Conservation (phyloP, 148 eudicot species). For the Fagopyrum homotropicum region DNA sequence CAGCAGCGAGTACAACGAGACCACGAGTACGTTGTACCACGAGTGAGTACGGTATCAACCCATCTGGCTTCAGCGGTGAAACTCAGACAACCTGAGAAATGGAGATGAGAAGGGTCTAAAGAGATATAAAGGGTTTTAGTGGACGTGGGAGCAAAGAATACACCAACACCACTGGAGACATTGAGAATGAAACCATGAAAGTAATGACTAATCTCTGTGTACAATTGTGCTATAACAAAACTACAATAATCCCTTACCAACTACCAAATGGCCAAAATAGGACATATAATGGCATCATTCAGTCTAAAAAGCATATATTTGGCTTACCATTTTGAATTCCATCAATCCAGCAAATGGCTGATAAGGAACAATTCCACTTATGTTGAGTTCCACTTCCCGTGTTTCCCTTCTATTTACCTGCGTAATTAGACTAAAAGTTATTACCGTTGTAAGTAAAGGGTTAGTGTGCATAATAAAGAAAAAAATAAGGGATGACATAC, state of each 20-base stretch:
- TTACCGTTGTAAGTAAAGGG: background rate
- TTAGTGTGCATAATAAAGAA: background rate
- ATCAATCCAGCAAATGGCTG: no score
- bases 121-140: conserved; percentile 46
- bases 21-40: conserved; percentile 26
- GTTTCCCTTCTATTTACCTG: conserved; percentile 99
- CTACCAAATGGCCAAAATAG: no score
- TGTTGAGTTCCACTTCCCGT: conserved; percentile 17
- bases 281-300: no score
- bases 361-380: no score
- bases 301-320: no score
- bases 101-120: conserved; percentile 59
- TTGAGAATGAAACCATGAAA: background rate
- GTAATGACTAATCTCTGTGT: background rate
- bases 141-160: conserved; percentile 10
- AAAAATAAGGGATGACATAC: background rate
- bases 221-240: no score
- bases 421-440: conserved; percentile 11
- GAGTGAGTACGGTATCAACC: no score
- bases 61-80: conserved; percentile 26
- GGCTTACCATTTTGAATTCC: no score
- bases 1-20: conserved; percentile 68
- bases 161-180: background rate
- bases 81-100: conserved; percentile 61
- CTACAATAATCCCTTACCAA: no score